A percentile compares a stretch with the other conserved stretches of the same genome.
phyloP scores from a whole-genome alignment of 1,284 basidiomycete species.

The Puccinia hordei region DNA sequence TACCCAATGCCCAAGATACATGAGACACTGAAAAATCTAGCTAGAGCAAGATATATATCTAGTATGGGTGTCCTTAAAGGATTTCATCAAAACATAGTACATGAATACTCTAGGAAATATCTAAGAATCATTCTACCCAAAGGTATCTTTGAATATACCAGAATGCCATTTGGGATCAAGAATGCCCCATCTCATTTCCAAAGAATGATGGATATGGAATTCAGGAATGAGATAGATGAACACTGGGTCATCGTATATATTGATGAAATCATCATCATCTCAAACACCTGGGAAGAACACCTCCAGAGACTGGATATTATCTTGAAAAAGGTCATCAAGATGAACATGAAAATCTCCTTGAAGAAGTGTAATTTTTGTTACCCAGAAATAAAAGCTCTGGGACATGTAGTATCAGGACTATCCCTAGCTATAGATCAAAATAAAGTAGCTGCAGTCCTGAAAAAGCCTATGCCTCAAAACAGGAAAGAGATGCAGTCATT shows the following conservation, averaged over 20 bases:
- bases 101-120: neutral
- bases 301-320: neutral
- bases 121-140: neutral
- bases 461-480: too few relatives aligned
- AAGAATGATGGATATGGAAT: slow-evolving; percentile 4
- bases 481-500: too few relatives aligned
- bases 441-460: too few relatives aligned
- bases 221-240: neutral
- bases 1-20: too few relatives aligned
- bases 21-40: neutral
- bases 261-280: neutral
- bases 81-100: neutral
- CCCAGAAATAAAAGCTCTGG: too few relatives aligned
- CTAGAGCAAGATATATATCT: too few relatives aligned
- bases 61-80: too few relatives aligned
- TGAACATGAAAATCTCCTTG: slow-evolving; percentile 24
- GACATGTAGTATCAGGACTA: too few relatives aligned
- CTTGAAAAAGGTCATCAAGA: neutral
- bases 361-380: slow-evolving; percentile 12
- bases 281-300: neutral
- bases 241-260: neutral
- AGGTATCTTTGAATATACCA: neutral
- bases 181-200: slow-evolving; percentile 2
- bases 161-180: neutral
- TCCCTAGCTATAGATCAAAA: too few relatives aligned